Evolutionary conservation across 2,329 filamentous ascomycete genomes (phyloP), one percentile per base, ranked within the genome.

Genomic region (Curvularia sp.): DNA sequence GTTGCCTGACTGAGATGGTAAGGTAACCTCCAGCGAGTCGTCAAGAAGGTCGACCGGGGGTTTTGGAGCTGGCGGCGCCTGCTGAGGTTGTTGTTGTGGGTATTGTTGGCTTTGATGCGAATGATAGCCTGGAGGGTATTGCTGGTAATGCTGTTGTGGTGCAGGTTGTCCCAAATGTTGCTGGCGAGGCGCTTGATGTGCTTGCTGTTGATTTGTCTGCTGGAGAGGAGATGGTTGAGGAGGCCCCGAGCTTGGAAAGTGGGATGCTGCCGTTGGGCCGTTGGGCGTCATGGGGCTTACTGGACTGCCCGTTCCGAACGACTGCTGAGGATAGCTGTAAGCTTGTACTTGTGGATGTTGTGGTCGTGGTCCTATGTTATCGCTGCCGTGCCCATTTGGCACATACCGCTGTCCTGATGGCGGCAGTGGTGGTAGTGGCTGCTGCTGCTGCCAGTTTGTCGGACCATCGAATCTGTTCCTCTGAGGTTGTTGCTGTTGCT

Each of bases 11-110:
- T 78, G 79, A 6, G 80, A 80, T 10, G 85, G 84, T 4, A 87
- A 76, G 21, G 85, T 81, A 5, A 87, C 79, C 59, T 88, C 84
- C 54, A 89, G 86, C 1, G 86, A 84, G 19, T 86, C 87, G 32
- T 86, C 85, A 52, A 90, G 81, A 46, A 90, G 82, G 66, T 90
- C 86, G 18, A 72, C 66, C 2, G 67, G 64, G 1, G 68, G 65
- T 39, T 63, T 65, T 8, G 59, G 65, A 41, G 59, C 59, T 12
- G 57, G 60, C 8, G 61, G 57, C 50, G 63, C 45, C 55, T 66
- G 55, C 76, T 81, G 77, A 28, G 62, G 70, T 18, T 21, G 6
- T 28, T 50, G 43, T 46, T 58, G 58, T 39, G 68, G 57, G 12
- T 70, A 63, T 19, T 67, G 65, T 9, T 58, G 63, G 18, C 50